Evolutionary conservation across 305 asterid species (phyloP).

Genomic region (Fraxinus baroniana): DNA sequence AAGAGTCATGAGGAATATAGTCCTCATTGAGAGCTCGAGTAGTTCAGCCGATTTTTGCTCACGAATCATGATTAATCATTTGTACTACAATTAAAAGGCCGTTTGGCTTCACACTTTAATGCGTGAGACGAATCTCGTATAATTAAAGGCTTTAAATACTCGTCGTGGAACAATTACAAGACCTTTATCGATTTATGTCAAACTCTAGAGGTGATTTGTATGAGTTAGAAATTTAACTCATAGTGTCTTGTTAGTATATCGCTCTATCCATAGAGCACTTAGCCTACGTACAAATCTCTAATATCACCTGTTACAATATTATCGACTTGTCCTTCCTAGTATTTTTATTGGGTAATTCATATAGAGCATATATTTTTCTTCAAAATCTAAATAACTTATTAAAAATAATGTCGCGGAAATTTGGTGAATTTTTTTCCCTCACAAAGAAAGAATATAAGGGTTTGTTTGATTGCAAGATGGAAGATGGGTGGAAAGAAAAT

Average conservation of each 20-base stretch:
- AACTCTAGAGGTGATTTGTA: background rate
- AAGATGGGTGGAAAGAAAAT: too few relatives aligned
- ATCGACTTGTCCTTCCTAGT: background rate
- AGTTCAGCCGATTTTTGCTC: background rate
- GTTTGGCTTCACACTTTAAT: background rate
- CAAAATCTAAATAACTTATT: background rate
- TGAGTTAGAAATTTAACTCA: background rate
- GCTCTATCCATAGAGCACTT: background rate
- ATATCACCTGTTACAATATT: background rate
- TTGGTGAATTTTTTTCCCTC: too few relatives aligned
- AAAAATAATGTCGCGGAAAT: background rate
- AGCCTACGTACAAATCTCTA: background rate
- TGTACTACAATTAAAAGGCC: background rate
- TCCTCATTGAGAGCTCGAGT: background rate
- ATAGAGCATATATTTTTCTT: background rate
- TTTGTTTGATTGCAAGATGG: too few relatives aligned
- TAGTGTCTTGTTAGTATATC: too few relatives aligned
- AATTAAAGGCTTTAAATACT: too few relatives aligned
- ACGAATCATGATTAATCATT: background rate
- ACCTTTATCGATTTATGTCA: background rate
- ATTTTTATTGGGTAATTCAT: background rate
- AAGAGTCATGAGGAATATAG: too few relatives aligned
- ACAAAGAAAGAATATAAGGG: too few relatives aligned
- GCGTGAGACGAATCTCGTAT: background rate
- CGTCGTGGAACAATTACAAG: background rate